Conservation (phyloP, 345 rosid species). For the Eucalyptus cloeziana region DNA sequence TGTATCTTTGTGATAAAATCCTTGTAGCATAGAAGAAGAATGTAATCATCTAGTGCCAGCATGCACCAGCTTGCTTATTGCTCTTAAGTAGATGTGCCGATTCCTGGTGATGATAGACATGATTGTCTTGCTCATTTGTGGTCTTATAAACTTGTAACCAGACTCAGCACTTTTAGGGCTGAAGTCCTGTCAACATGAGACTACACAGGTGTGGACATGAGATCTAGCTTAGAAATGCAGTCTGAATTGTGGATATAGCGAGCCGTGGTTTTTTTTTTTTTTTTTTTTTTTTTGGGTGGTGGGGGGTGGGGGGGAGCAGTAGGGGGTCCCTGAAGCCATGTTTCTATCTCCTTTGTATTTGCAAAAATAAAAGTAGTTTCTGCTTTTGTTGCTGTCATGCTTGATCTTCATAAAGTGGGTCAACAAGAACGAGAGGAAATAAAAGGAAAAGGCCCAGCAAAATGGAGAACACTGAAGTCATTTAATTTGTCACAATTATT, state of each 20-base stretch:
- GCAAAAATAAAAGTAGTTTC: background rate
- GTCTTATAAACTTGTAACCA: background rate
- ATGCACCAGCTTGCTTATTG: background rate
- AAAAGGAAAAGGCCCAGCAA: background rate
- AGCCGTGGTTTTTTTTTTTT: background rate
- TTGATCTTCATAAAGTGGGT: background rate
- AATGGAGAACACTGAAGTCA: background rate
- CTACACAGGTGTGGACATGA: background rate
- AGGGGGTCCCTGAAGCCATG: background rate
- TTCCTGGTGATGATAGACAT: background rate
- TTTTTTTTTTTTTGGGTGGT: background rate
- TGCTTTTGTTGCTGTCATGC: background rate
- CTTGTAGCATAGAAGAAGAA: background rate
- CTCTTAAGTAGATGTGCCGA: background rate
- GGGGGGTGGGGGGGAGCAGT: background rate
- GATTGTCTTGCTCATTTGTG: background rate
- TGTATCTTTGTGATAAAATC: background rate
- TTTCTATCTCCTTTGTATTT: background rate
- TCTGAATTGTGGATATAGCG: background rate
- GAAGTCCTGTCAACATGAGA: background rate
- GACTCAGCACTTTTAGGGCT: background rate
- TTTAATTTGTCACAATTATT: background rate
- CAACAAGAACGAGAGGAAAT: background rate
- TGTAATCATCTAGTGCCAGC: background rate
- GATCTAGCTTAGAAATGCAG: background rate